These are phyloP conservation scores for Exophiala bonariae DNA, from an alignment of 2,329 filamentous ascomycete genomes.

Conservation along the genomic window DNA sequence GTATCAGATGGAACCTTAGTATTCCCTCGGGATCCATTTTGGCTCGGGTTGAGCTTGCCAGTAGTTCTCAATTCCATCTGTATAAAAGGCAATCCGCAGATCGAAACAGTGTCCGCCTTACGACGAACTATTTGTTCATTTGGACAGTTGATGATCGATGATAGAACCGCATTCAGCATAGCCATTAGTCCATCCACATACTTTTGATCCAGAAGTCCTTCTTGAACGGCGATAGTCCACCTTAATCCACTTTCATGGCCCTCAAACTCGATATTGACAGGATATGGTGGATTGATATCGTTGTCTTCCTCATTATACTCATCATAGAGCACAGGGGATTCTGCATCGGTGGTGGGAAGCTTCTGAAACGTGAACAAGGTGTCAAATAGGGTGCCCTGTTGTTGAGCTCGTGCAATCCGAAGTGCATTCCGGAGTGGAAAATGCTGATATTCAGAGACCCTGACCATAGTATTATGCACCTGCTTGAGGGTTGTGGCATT, in stretches of 20 bases:
- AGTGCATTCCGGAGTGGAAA: conserved; percentile 74
- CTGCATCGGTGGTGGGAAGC: conserved; percentile 37
- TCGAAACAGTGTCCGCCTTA: conserved; percentile 36
- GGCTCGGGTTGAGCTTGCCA: neutral
- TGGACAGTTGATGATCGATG: conserved; percentile 53
- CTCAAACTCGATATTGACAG: conserved; percentile 80
- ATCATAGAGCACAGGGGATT: conserved; percentile 50
- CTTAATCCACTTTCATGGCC: conserved; percentile 53
- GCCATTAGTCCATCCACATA: conserved; percentile 55
- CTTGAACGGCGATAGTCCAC: conserved; percentile 73
- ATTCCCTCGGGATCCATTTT: neutral
- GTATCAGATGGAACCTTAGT: neutral
- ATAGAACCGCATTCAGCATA: conserved; percentile 61
- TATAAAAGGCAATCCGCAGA: conserved; percentile 60
- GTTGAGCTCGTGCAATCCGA: conserved; percentile 46
- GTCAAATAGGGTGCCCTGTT: conserved; percentile 53
- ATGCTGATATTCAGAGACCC: conserved; percentile 70
- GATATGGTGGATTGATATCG: conserved; percentile 72
- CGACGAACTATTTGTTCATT: conserved; percentile 51
- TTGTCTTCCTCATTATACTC: conserved; percentile 56
- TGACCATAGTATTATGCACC: conserved; percentile 68
- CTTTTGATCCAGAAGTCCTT: conserved; percentile 48
- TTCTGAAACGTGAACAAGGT: conserved; percentile 68
- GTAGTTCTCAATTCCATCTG: neutral
- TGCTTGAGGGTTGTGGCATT: conserved; percentile 66